Conservation (phyloP, 805 yeast species). For the Suhomyces kilbournensis region DNA sequence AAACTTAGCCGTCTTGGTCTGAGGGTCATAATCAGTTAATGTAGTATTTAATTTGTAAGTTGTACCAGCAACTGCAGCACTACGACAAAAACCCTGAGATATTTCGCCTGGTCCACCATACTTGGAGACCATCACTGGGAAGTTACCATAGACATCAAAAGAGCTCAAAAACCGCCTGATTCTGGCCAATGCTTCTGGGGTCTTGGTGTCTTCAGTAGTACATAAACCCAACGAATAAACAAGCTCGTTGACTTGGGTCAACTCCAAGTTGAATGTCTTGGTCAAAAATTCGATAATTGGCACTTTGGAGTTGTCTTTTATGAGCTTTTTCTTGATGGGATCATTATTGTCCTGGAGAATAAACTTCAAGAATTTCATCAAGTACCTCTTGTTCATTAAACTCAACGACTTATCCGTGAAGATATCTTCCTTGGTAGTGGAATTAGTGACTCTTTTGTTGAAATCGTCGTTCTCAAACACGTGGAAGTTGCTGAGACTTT, state of each 20-base stretch:
- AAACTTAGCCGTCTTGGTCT: conserved; percentile 63
- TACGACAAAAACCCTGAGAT: conserved; percentile 94
- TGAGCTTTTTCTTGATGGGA: conserved; percentile 54
- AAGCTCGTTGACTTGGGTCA: conserved; percentile 76
- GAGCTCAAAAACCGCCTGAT: conserved; percentile 81
- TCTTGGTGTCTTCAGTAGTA: conserved; percentile 53
- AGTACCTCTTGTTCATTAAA: conserved; percentile 70
- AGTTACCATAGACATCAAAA: conserved; percentile 88
- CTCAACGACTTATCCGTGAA: conserved; percentile 83
- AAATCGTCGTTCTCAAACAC: conserved; percentile 91
- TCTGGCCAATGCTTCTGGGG: conserved; percentile 74
- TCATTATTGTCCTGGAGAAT: conserved; percentile 59
- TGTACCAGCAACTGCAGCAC: conserved; percentile 98
- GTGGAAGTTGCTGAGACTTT: conserved; percentile 83
- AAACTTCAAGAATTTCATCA: conserved; percentile 91
- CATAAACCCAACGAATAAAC: conserved; percentile 84
- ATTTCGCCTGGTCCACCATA: conserved; percentile 96
- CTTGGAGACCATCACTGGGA: conserved; percentile 88
- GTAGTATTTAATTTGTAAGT: conserved; percentile 80
- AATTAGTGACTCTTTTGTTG: conserved; percentile 69
- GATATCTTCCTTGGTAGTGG: conserved; percentile 80
- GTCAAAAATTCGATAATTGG: conserved; percentile 60
- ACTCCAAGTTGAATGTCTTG: conserved; percentile 65
- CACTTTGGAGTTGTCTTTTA: conserved; percentile 53
- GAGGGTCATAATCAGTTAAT: conserved; percentile 62